Evolutionary conservation across 805 yeast genomes (phyloP).

Genomic region (Torulaspora gathmanii): DNA sequence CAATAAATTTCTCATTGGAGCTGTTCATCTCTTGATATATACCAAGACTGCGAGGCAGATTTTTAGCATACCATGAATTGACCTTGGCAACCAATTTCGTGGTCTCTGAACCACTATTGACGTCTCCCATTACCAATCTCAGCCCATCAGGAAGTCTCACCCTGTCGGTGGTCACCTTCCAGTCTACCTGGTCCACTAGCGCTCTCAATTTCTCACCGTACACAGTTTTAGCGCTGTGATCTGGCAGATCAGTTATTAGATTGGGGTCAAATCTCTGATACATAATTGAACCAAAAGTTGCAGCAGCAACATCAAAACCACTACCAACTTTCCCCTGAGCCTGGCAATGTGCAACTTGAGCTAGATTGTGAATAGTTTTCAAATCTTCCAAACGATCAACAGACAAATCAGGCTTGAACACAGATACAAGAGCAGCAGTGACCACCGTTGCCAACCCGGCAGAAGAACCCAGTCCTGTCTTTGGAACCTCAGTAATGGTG

Average conservation of each 20-base stretch:
- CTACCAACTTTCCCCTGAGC: conserved; percentile 96
- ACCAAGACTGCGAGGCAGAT: conserved; percentile 46
- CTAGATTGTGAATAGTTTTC: conserved; percentile 63
- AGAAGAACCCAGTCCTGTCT: conserved; percentile 94
- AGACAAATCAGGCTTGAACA: conserved; percentile 39
- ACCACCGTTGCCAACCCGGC: conserved; percentile 87
- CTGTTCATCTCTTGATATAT: conserved; percentile 54
- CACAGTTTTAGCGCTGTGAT: conserved; percentile 21
- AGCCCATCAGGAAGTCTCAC: conserved; percentile 66
- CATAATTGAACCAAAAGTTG: conserved; percentile 82
- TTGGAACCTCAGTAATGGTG: conserved; percentile 69
- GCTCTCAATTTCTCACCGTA: conserved; percentile 33
- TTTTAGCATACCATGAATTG: conserved; percentile 56
- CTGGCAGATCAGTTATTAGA: conserved; percentile 40
- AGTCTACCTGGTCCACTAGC: conserved; percentile 44
- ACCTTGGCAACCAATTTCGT: conserved; percentile 83
- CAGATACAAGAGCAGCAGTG: conserved; percentile 60
- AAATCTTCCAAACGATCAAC: conserved; percentile 24
- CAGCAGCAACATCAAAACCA: conserved; percentile 96
- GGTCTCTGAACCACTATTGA: conserved; percentile 87
- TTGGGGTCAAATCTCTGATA: conserved; percentile 71
- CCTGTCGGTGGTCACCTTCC: conserved; percentile 56
- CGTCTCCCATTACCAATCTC: conserved; percentile 85
- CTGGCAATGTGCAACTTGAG: conserved; percentile 86
- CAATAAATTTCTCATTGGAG: conserved; percentile 56